phyloP scores from a whole-genome alignment of 306 rosid genomes.

The Vigna trinervia region DNA sequence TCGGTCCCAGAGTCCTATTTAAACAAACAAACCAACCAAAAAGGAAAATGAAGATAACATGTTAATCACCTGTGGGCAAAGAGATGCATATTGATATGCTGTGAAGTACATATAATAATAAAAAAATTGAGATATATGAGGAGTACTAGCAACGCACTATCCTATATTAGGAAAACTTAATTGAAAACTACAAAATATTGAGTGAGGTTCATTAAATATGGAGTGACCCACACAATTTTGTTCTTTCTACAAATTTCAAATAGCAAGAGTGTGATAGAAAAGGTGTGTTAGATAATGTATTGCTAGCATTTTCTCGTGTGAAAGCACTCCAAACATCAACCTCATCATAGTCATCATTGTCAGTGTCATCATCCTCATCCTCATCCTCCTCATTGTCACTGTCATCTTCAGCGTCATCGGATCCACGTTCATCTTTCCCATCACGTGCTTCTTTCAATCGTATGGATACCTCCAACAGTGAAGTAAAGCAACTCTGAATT shows the following conservation, averaged over 20 bases:
- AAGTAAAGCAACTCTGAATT: constrained; percentile 64
- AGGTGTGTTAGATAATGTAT: not conserved
- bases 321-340: constrained; percentile 52
- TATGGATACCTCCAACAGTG: constrained; percentile 68
- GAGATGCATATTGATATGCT: constrained; percentile 1
- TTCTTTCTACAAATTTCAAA: not conserved
- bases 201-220: not conserved
- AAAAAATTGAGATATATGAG: constrained; percentile 21
- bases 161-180: not conserved
- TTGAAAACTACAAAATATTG: not conserved
- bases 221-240: not conserved
- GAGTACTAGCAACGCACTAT: not conserved
- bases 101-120: not conserved
- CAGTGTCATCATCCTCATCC: constrained; percentile 43
- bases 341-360: constrained; percentile 66
- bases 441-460: constrained; percentile 65
- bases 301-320: not conserved
- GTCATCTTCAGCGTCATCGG: constrained; percentile 57
- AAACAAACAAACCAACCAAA: constrained; percentile 30
- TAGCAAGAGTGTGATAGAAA: not conserved
- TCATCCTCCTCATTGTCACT: constrained; percentile 47
- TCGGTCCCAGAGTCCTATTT: constrained; percentile 80
- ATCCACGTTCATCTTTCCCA: constrained; percentile 56
- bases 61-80: constrained; percentile 14
- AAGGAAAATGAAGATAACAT: not conserved